Conservation (phyloP, 129 eudicot species). For the Flaveria robusta region DNA sequence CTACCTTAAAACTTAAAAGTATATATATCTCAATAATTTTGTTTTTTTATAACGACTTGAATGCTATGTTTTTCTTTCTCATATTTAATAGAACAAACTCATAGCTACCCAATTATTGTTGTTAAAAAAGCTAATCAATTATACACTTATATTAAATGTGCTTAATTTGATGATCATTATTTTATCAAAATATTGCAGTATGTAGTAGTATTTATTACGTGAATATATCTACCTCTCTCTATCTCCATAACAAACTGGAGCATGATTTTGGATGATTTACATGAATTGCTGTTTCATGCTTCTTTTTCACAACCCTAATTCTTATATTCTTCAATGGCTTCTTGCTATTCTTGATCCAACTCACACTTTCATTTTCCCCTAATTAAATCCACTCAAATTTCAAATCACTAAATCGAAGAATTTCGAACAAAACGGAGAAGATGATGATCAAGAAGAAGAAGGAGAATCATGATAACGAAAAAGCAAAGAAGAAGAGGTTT, state of each 20-base stretch:
- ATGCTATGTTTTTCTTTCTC: background rate
- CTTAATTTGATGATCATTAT: background rate
- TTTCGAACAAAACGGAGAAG: constrained; percentile 2
- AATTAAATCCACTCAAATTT: background rate
- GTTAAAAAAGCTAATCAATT: background rate
- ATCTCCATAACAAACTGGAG: background rate
- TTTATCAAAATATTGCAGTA: background rate
- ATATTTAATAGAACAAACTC: background rate
- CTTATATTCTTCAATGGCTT: constrained; percentile 27
- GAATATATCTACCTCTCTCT: constrained; percentile 9
- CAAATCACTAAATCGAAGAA: background rate
- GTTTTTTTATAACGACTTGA: background rate
- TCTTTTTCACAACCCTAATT: background rate
- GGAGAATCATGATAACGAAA: constrained; percentile 2
- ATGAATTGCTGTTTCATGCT: constrained; percentile 26
- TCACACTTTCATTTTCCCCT: background rate
- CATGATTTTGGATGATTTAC: constrained; percentile 32
- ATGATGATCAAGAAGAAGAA: constrained; percentile 22
- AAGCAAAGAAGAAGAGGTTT: constrained; percentile 30
- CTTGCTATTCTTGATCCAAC: constrained; percentile 38
- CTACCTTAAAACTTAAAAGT: no score
- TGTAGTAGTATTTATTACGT: constrained; percentile 12
- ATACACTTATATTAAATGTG: background rate
- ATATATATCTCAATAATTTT: background rate
- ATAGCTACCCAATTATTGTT: background rate